Conservation (phyloP, 2,329 filamentous ascomycete species). For the Penicillium hesseltinei region DNA sequence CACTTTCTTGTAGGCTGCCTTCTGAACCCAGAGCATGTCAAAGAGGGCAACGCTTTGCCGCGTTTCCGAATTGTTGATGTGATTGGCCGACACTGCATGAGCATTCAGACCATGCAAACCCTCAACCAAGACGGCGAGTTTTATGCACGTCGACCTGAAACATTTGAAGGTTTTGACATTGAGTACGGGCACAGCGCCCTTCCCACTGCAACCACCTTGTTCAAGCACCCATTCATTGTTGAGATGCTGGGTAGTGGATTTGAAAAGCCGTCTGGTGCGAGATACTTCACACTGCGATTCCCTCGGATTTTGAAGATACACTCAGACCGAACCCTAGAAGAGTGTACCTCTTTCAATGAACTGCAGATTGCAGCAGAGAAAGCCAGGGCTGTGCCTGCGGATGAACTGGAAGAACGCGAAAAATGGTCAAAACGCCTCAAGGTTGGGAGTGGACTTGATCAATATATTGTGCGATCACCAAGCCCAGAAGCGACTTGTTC, state of each 20-base stretch:
- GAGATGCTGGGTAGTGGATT: constrained; percentile 80
- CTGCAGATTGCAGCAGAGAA: constrained; percentile 65
- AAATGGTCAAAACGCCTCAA: constrained; percentile 63
- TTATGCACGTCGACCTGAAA: constrained; percentile 39
- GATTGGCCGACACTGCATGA: constrained; percentile 53
- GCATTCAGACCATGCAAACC: constrained; percentile 50
- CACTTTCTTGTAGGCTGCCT: constrained; percentile 78
- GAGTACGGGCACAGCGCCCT: constrained; percentile 45
- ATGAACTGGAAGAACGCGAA: constrained; percentile 60
- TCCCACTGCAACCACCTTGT: constrained; percentile 49
- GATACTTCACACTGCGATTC: constrained; percentile 74
- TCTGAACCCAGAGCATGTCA: constrained; percentile 62
- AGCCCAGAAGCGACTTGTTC: constrained; percentile 24
- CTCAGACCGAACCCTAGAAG: constrained; percentile 67
- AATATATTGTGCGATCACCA: constrained; percentile 29
- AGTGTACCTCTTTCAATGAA: constrained; percentile 67
- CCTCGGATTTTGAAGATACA: constrained; percentile 75
- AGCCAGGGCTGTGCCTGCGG: constrained; percentile 50
- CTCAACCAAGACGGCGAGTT: constrained; percentile 52
- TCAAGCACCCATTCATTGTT: constrained; percentile 70
- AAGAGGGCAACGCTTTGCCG: constrained; percentile 52
- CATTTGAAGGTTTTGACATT: constrained; percentile 43
- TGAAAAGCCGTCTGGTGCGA: constrained; percentile 66
- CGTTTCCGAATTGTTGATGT: constrained; percentile 66
- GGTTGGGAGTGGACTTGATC: constrained; percentile 43